Base-by-base conservation (phyloP, 2,329 filamentous ascomycete species). In the Apiospora saccharicola region DNA sequence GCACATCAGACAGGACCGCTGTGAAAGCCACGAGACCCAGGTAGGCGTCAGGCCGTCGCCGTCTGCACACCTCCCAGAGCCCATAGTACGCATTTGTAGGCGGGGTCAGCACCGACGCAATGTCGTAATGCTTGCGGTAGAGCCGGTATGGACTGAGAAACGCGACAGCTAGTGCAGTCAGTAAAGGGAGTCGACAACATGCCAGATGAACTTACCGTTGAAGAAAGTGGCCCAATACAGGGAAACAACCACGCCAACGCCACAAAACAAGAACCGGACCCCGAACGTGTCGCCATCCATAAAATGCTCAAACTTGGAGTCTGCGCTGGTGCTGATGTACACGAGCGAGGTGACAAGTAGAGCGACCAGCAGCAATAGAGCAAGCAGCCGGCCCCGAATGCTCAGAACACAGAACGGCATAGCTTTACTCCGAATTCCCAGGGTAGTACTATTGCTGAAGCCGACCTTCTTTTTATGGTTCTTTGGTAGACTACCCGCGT, bases 51-150 rank as follows among this genome's bases (percentile, higher is more conserved):
- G 75, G 75, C 13, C 74, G 75, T 13, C 78, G 77, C 24, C 81
- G 76, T 4, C 75, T 67, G 22, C 84, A 72, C 6, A 83, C 82
- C 12, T 81, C 78, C 74, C 81, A 79, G 73, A 89, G 73, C 0
- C 85, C 86, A 0, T 82, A 84, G 49, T 87, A 85, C 3, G 83
- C 82, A 71, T 87, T 86, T 0, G 84, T 85, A 1, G 82, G 81
- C 0, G 83, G 81, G 0, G 82, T 82, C 22, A 86, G 75, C 4
- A 74, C 3, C 10, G 86, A 78, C 22, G 86, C 6, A 81, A 57
- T 82, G 80, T 4, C 77, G 80, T 2, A 78, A 75, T 75, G n/a
- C 68, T 51, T 53, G 12, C 46, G 46, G 19, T 88, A 83, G 57
- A 84, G 79, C 30, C 82, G 80, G 74, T 84, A 87, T 0, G 86